phyloP scores from a whole-genome alignment of 2,329 filamentous ascomycete species.

The Aspergillus unguis region DNA sequence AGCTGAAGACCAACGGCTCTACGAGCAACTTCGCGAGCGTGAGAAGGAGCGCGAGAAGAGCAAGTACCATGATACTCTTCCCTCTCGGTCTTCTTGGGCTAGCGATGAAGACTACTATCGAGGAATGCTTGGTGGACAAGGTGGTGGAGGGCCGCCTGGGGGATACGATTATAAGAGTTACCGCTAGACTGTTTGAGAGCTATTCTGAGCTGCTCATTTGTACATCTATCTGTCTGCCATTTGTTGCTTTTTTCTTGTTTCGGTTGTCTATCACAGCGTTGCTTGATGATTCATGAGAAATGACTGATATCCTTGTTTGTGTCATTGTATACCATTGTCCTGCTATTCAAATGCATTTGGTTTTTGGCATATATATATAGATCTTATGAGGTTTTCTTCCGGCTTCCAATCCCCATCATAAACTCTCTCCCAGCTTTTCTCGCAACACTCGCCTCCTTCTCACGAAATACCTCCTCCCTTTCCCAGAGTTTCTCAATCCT shows the following conservation, averaged over 20 bases:
- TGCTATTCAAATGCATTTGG: neutral
- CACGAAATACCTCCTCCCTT: conserved; percentile 41
- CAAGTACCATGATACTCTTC: conserved; percentile 24
- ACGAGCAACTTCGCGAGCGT: conserved; percentile 26
- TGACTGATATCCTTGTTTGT: conserved; percentile 2
- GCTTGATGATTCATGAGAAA: conserved; percentile 8
- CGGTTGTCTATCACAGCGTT: neutral
- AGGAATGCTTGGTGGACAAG: conserved; percentile 30
- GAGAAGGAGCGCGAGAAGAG: conserved; percentile 30
- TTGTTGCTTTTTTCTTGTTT: conserved; percentile 4
- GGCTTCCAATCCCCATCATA: conserved; percentile 19
- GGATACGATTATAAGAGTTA: conserved; percentile 30
- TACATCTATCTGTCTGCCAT: conserved; percentile 4
- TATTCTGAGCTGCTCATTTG: neutral
- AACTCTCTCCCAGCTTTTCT: conserved; percentile 28
- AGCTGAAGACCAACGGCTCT: conserved; percentile 22
- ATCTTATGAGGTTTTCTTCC: conserved; percentile 1
- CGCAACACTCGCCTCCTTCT: conserved; percentile 30
- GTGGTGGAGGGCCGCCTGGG: conserved; percentile 19
- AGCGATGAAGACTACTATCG: conserved; percentile 42
- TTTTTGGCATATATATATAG: neutral
- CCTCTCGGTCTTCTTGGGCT: conserved; percentile 27
- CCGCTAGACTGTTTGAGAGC: conserved; percentile 15
- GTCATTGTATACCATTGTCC: neutral
- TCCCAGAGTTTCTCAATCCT: conserved; percentile 35